A percentile compares a stretch with the other conserved stretches of the same genome.
These are phyloP conservation scores for Emergomyces orientalis DNA, from an alignment of 2,329 filamentous ascomycete genomes.

Conservation along the genomic window DNA sequence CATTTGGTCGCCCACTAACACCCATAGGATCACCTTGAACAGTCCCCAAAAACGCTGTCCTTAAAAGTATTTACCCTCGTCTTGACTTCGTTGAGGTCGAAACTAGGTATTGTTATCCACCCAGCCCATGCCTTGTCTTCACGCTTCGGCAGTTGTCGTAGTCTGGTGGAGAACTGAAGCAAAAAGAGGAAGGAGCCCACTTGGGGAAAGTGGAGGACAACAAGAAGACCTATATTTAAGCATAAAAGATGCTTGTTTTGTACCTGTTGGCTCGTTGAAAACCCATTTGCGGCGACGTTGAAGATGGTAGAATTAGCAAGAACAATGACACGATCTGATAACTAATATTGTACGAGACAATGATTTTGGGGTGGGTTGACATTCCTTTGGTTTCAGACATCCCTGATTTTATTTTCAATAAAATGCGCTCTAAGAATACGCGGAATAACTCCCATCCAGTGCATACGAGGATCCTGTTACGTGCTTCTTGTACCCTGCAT, in stretches of 20 bases:
- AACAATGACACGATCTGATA: background rate
- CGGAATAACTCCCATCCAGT: background rate
- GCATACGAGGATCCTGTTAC: too few species aligned
- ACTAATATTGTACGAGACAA: background rate
- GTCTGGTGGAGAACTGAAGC: background rate
- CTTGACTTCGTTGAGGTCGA: background rate
- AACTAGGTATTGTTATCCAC: background rate
- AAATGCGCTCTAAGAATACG: background rate
- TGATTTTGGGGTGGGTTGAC: background rate
- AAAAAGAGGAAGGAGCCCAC: background rate
- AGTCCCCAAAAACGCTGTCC: background rate
- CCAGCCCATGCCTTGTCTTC: background rate
- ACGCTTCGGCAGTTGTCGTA: background rate
- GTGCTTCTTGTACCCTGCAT: background rate
- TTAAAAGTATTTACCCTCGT: background rate
- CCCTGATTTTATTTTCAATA: background rate
- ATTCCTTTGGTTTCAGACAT: background rate
- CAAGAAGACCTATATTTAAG: background rate
- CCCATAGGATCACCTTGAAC: background rate
- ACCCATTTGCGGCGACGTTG: background rate
- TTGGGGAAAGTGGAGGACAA: background rate
- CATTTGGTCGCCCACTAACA: background rate
- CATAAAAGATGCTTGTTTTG: background rate
- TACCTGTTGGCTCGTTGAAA: background rate
- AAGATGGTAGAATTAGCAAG: background rate